Evolutionary conservation across 345 rosid species (phyloP).

Genomic region (Dipteronia sinensis): DNA sequence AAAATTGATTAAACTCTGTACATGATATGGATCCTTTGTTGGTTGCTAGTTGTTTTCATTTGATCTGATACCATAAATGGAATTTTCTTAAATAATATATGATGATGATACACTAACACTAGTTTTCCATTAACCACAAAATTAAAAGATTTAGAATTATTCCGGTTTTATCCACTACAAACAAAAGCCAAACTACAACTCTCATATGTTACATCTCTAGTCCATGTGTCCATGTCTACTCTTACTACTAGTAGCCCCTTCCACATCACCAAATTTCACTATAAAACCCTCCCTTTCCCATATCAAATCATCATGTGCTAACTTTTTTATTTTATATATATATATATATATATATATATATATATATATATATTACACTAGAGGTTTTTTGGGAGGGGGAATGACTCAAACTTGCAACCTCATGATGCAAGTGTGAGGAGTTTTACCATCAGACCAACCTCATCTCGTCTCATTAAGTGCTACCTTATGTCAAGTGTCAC

Average conservation of each 20-base stretch:
- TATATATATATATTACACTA: too few relatives aligned
- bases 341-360: too few relatives aligned
- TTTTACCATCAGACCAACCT: too few relatives aligned
- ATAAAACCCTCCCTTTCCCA: too few relatives aligned
- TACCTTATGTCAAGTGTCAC: background rate
- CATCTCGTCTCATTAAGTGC: too few relatives aligned
- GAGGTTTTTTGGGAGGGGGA: too few relatives aligned
- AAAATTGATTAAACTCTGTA: too few relatives aligned
- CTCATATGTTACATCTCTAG: constrained; percentile 17
- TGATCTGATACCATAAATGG: background rate
- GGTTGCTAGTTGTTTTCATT: background rate
- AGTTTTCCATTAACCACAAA: background rate
- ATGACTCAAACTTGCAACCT: too few relatives aligned
- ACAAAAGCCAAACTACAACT: background rate
- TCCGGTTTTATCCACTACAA: background rate
- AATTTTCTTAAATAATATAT: background rate
- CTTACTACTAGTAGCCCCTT: background rate
- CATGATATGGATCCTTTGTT: too few relatives aligned
- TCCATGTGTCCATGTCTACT: constrained; percentile 29
- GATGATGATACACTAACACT: background rate
- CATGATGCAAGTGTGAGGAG: too few relatives aligned
- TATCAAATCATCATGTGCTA: too few relatives aligned
- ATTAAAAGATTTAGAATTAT: background rate
- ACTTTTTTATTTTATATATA: too few relatives aligned
- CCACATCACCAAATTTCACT: background rate